Base-by-base conservation (phyloP, 441 rosid species). In the Pelargonium citronellum region DNA sequence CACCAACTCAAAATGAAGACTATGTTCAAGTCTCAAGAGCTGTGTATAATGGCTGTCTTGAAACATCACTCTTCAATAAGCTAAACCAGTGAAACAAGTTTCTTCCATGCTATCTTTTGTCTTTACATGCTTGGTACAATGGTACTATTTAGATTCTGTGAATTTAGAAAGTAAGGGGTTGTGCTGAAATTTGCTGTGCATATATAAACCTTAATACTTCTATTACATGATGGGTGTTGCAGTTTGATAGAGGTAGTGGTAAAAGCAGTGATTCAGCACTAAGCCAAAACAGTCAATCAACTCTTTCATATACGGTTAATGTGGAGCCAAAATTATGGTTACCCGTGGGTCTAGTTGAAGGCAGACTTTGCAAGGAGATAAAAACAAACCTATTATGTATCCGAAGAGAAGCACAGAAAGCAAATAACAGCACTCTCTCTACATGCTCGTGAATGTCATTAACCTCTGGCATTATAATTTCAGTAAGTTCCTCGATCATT, bases 281-380 rank as follows among this genome's bases (percentile, higher is more conserved):
- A 19, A 77, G 77, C 68, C 75, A 82, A 75, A 85, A 81, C 66
- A 84, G 78, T 62, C 81, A 49, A 58, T 83, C 97, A 0, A 83
- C 85, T 47, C 95, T 91, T 68, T 76, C 84, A 0, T 90, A 87
- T 74, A 51, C 73, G 0, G 87, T 90, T 5, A 90, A 91, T 68
- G 89, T 86, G 20, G 86, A 82, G 74, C 97, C 96, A 4, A 91
- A 91, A 78, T 57, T 82, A 43, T 89, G 96, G 95, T 77, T 94
- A 74, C 97, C 95, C 0, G 87, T 88, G 68, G 75, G 78, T 20
- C 81, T 94, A 15, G 79, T 94, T 20, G 94, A 94, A 85, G 93
- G 96, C 62, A 87, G 91, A 69, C 81, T 94, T 37, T 81, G 89
- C 68, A 85, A 67, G 43, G 93, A 87, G 85, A 85, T 94, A n/a